These are phyloP conservation scores for Phytophthora agathidicida DNA, from an alignment of 352 stramenopile genomes.

Conservation along the genomic window DNA sequence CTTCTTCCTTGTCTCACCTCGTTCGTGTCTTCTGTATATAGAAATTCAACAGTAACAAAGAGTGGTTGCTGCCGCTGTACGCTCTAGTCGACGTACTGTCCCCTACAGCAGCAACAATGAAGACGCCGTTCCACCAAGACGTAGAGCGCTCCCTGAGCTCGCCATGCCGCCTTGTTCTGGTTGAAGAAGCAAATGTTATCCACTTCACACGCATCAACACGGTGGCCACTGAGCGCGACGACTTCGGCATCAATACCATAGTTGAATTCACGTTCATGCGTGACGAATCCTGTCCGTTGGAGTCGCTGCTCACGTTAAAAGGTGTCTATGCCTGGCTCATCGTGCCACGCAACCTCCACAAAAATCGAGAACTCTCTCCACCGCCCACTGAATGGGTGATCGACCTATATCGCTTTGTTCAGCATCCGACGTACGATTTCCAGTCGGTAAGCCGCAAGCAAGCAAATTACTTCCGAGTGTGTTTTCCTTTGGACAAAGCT, in stretches of 20 bases:
- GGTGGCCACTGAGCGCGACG: neutral
- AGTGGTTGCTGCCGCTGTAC: slow-evolving; percentile 63
- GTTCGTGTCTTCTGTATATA: slow-evolving; percentile 6
- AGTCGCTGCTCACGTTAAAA: slow-evolving; percentile 32
- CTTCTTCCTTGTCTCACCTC: slow-evolving; percentile 1
- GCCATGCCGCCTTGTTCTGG: slow-evolving; percentile 34
- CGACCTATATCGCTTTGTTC: slow-evolving; percentile 55
- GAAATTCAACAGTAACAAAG: slow-evolving; percentile 50
- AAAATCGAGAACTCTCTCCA: neutral
- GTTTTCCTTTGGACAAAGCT: slow-evolving; percentile 25
- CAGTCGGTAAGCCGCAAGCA: neutral
- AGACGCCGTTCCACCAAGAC: slow-evolving; percentile 35
- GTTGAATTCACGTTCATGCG: slow-evolving; percentile 45
- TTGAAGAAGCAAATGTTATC: slow-evolving; percentile 45
- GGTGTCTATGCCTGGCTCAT: slow-evolving; percentile 54
- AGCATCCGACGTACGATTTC: slow-evolving; percentile 59
- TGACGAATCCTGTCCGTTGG: slow-evolving; percentile 42
- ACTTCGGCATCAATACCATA: neutral
- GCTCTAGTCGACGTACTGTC: slow-evolving; percentile 40
- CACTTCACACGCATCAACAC: slow-evolving; percentile 30
- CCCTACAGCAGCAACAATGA: slow-evolving; percentile 27
- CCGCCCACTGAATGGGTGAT: slow-evolving; percentile 55
- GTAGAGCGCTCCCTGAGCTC: slow-evolving; percentile 21
- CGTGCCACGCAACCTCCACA: slow-evolving; percentile 2
- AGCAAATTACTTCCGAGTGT: slow-evolving; percentile 49